Base-by-base conservation (phyloP, 1,139 yeast species). In the Martiniozyma asiatica region DNA sequence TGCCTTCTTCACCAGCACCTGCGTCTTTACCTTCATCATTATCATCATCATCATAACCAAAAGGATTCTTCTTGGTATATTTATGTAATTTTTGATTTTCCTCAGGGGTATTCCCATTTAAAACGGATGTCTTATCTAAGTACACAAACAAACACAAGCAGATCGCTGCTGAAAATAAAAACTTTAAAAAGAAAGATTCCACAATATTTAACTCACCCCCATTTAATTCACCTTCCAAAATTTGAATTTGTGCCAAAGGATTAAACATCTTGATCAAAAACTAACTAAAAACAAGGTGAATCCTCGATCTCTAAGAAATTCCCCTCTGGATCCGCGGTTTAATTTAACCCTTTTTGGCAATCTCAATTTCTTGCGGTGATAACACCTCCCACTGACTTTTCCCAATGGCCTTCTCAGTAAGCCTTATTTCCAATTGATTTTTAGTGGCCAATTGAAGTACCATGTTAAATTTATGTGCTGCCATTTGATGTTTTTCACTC, bases 91-190 rank as follows among this genome's bases (percentile, higher is more conserved):
- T 35, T 15, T 22, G 26, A 21, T 43, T 45, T 24, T 41, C 44
- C 27, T 41, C 42, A 2, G 45, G 42, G 3, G 41, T 27, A n/a
- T 32, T 32, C 1, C 35, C 36, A 24, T 45, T 45, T 6, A 45
- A 31, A 7, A 35, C 31, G 4, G 43, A 37, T 1, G 39, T 37
- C 27, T 38, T 41, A 24, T 47, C 50, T 16, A 45, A 33, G 22
- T 43, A 44, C 13, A 44, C 38, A 21, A 39, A 47, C 3, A 36
- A 29, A 14, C 32, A 19, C 13, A 41, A 36, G 5, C 37, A 39
- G 14, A 47, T 21, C 8, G 40, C 38, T 16, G 36, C 30, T 6
- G 51, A 47, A 20, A 48, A 25, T 14, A 42, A 20, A 18, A 46
- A 40, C 25, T 47, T 47, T 14, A 47, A 15, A 6, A 42, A 18